These are phyloP conservation scores for Phlebopus sp. DNA, from an alignment of 1,284 basidiomycete species.

Conservation along the genomic window DNA sequence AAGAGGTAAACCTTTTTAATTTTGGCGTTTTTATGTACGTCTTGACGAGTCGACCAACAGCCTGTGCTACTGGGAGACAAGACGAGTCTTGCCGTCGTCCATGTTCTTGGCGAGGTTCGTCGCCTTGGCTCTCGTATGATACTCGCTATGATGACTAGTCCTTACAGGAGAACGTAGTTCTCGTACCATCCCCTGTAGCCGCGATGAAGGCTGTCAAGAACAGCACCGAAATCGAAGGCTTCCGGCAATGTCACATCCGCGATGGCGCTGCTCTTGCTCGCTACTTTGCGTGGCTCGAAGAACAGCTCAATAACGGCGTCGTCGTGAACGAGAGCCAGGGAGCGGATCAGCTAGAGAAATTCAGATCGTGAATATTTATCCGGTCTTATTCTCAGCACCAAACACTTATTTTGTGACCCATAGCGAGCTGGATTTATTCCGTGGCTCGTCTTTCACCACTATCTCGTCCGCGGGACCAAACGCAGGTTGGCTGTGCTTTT, in stretches of 20 bases:
- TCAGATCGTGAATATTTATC: slow-evolving; percentile 62
- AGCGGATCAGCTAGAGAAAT: slow-evolving; percentile 77
- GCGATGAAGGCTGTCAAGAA: slow-evolving; percentile 93
- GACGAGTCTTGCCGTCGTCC: slow-evolving; percentile 75
- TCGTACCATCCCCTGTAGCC: slow-evolving; percentile 71
- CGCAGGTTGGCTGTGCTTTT: slow-evolving; percentile 57
- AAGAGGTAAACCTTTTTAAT: slow-evolving; percentile 35
- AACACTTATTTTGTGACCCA: slow-evolving; percentile 11
- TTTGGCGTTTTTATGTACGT: neutral
- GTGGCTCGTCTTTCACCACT: slow-evolving; percentile 88
- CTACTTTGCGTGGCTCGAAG: slow-evolving; percentile 96
- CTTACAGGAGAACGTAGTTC: slow-evolving; percentile 52
- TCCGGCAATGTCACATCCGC: slow-evolving; percentile 84
- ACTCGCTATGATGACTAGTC: slow-evolving; percentile 8
- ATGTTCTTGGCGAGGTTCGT: slow-evolving; percentile 67
- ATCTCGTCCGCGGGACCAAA: slow-evolving; percentile 92
- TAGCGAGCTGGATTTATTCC: slow-evolving; percentile 75
- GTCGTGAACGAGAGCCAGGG: slow-evolving; percentile 80
- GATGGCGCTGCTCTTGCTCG: slow-evolving; percentile 86
- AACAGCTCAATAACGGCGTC: slow-evolving; percentile 65
- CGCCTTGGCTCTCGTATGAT: slow-evolving; percentile 8
- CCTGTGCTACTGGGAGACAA: slow-evolving; percentile 69
- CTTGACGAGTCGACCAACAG: slow-evolving; percentile 22
- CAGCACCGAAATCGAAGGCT: slow-evolving; percentile 81
- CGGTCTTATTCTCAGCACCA: neutral